Evolutionary conservation across 2,329 filamentous ascomycete genomes (phyloP).

Genomic region (Podosphaera leucotricha): DNA sequence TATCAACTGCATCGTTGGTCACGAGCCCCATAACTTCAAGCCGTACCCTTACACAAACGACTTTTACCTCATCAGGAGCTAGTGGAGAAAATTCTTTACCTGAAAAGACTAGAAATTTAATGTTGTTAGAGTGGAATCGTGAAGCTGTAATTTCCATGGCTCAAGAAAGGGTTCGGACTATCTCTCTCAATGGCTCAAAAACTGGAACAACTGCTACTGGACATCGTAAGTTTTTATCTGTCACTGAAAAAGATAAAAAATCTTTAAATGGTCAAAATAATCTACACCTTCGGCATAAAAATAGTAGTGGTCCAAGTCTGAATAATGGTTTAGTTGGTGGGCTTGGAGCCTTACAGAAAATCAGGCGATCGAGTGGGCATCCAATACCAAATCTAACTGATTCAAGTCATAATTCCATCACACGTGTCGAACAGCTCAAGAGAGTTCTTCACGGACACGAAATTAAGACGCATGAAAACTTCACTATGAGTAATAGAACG

Average conservation of each 20-base stretch:
- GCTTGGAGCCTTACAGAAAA: conserved; percentile 19
- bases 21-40: conserved; percentile 50
- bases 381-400: conserved; percentile 21
- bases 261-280: conserved; percentile 21
- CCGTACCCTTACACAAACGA: conserved; percentile 36
- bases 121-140: conserved; percentile 59
- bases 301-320: conserved; percentile 10
- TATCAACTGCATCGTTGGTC: conserved; percentile 32
- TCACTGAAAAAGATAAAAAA: conserved; percentile 24
- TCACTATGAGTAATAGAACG: conserved; percentile 16
- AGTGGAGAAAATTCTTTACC: conserved; percentile 35
- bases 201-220: conserved; percentile 28
- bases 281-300: conserved; percentile 3
- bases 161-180: conserved; percentile 44
- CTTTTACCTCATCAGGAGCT: conserved; percentile 26
- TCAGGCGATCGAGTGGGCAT: conserved; percentile 30
- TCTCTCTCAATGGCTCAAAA: conserved; percentile 54
- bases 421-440: conserved; percentile 40
- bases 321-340: conserved; percentile 14
- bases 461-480: conserved; percentile 14
- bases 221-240: conserved; percentile 30
- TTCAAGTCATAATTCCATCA: conserved; percentile 26
- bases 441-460: conserved; percentile 32
- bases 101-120: conserved; percentile 42
- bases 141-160: conserved; percentile 47